phyloP scores from a whole-genome alignment of 2,329 filamentous ascomycete species.

The Claviceps paspali region DNA sequence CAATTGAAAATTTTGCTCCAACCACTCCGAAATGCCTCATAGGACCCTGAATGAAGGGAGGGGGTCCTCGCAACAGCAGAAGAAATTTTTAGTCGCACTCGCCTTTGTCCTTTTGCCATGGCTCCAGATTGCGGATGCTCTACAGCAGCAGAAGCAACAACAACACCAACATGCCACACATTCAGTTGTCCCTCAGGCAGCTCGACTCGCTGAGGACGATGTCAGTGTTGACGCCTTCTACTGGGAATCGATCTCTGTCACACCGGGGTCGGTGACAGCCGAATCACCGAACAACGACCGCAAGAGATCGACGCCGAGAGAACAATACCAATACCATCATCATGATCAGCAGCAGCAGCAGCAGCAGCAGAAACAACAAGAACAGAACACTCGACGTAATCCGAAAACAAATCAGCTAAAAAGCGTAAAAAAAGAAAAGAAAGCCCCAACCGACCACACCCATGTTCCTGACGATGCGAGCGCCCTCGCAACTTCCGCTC shows the following conservation, averaged over 20 bases:
- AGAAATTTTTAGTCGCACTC: slow-evolving; percentile 37
- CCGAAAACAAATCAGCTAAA: slow-evolving; percentile 3
- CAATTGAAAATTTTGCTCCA: not conserved
- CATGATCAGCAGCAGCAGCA: slow-evolving; percentile 4
- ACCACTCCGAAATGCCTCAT: slow-evolving; percentile 37
- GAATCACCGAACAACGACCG: slow-evolving; percentile 11
- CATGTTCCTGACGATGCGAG: slow-evolving; percentile 56
- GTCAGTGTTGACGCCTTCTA: slow-evolving; percentile 5
- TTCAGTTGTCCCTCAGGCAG: slow-evolving; percentile 2
- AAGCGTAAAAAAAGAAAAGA: slow-evolving; percentile 14
- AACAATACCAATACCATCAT: slow-evolving; percentile 6
- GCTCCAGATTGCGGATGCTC: slow-evolving; percentile 41
- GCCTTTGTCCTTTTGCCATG: slow-evolving; percentile 42
- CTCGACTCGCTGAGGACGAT: not conserved
- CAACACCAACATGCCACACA: slow-evolving; percentile 1
- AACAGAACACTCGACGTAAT: slow-evolving; percentile 6
- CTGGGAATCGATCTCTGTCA: slow-evolving; percentile 17
- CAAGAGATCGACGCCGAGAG: slow-evolving; percentile 1
- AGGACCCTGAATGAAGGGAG: slow-evolving; percentile 45
- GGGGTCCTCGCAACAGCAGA: slow-evolving; percentile 27
- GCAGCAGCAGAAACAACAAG: slow-evolving; percentile 6
- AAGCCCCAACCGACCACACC: slow-evolving; percentile 1
- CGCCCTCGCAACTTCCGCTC: slow-evolving; percentile 96
- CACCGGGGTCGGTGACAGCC: slow-evolving; percentile 8
- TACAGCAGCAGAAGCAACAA: slow-evolving; percentile 39